Base-by-base conservation (phyloP, 1,284 basidiomycete genomes). In the Amylostereum chailletii region DNA sequence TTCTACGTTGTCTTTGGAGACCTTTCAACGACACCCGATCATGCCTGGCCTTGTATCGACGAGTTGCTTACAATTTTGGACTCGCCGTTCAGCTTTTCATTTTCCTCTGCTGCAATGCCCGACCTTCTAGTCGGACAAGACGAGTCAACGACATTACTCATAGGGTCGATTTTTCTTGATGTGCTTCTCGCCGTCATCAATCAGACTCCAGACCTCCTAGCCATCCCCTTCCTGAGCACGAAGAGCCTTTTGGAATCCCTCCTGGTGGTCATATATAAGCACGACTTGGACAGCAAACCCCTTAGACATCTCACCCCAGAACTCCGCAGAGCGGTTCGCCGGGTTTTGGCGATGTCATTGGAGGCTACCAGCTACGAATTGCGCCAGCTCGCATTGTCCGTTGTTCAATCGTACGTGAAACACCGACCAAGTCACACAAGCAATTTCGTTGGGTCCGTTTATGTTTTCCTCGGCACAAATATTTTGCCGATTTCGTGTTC, bases 221-320 rank as follows among this genome's bases (percentile, higher is more conserved):
- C 65, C 8, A 59, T 83, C 8, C 79, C 82, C 0, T 68, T 74
- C 39, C 57, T 78, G 45, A 74, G 73, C 2, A 58, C 76, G 53
- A 85, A 84, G 61, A 73, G 69, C 48, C 58, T 83, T 42, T 63
- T 86, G 45, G 83, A 86, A 62, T 68, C 73, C 0, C 55, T 85
- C n/a, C 71, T 80, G 51, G 75, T 85, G 34, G 68, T 79, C 52
- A 71, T 85, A 30, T 79, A 80, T 65, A 86, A 86, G 62, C 80
- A 85, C 53, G 79, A 86, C 58, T 76, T 86, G 49, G 77, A 79
- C 43, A 75, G 71, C 49, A 65, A 58, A 32, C 62, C 71, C 19
- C 65, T 86, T 47, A 70, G 64, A 49, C 74, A 77, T 57, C 67
- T 82, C 32, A 79, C 81, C 47, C 67, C 66, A 29, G 54, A 65